Evolutionary conservation across 805 yeast genomes (phyloP), one percentile per base, ranked within the genome.

Genomic region (Candida multigemmis): DNA sequence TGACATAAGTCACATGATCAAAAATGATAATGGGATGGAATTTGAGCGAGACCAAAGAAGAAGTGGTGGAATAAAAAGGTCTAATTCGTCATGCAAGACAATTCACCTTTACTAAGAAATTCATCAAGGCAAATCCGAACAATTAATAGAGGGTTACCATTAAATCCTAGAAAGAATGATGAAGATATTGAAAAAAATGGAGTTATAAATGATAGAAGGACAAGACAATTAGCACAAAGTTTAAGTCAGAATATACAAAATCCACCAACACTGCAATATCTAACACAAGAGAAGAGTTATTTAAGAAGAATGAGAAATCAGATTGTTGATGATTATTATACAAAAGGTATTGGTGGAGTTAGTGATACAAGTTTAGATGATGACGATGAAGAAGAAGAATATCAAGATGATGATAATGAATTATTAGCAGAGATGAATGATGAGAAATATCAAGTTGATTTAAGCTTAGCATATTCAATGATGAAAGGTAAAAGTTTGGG

Each of bases 241-340:
- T 39, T 9, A 28, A 46, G 7, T 38, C 52, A 1, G 34, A 43
- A 11, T 42, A 46, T 5, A 32, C 41, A 17, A 45, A 40, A 33
- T 33, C 47, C 1, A 37, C 35, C 22, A 28, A 21, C 24, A 23
- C 25, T 12, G 20, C 47, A 59, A 39, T 72, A 71, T 43, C 42
- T 64, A 32, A 70, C 75, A 3, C 87, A 80, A 41, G 91, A 82
- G 44, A 66, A 66, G 40, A 68, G 74, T 1, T 81, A 81, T 40
- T 49, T 82, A 31, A 70, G 68, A 31, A 71, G 71, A 42, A 68
- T 81, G 42, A 65, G 69, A 32, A 74, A 74, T 36, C 77, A 71
- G 35, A 55, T 62, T 21, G 68, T 60, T 3, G 84, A 80, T 47
- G 91, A 81, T 40, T 78, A 78, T 46, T 77, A 78, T 43, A 77